Evolutionary conservation across 306 rosid species (phyloP), one percentile per base, ranked within the genome.

Genomic region (Ormosia semicastrata): DNA sequence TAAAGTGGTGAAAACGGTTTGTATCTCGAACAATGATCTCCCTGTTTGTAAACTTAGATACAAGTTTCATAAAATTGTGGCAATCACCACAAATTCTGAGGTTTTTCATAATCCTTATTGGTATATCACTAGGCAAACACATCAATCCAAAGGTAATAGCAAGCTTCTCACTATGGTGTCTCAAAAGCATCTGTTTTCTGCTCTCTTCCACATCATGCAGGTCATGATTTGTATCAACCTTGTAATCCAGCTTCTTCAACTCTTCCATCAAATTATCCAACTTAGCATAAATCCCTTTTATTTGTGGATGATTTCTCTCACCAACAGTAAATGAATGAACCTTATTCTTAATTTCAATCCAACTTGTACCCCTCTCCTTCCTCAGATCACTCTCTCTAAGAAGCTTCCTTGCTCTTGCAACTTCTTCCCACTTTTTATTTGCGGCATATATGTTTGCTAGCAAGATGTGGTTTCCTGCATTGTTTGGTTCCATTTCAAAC

Each of bases 41-140:
- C 83, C 93, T 81, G 66, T 78, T 77, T 3, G 83, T 77, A 44
- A 79, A 85, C 76, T 82, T 81, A 43, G 93, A 93, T 2, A 81
- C 18, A 73, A 89, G 75, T 89, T 95, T 93, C 97, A 95, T 88
- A 80, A 93, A 95, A 24, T 86, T 83, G 76, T 95, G 97, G 83
- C 98, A 93, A 79, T 95, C 98, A 76, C 91, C 97, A 85, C 99
- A 95, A 46, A 93, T 95, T 81, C 98, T 93, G 64, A 93, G 94
- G 74, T 95, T 93, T 86, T 95, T 95, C 91, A 93, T 95, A 75
- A 95, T 90, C 84, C 95, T 89, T 77, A 95, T 89, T 41, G 97
- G 93, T 49, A 78, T 87, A 81, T 75, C 82, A 47, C 80, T 24
- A 49, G 98, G 95, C 71, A 91, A 91, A 81, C 89, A 88, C 89